Evolutionary conservation across 257 asterid genomes (phyloP).

Genomic region (Marsdenia floribunda): DNA sequence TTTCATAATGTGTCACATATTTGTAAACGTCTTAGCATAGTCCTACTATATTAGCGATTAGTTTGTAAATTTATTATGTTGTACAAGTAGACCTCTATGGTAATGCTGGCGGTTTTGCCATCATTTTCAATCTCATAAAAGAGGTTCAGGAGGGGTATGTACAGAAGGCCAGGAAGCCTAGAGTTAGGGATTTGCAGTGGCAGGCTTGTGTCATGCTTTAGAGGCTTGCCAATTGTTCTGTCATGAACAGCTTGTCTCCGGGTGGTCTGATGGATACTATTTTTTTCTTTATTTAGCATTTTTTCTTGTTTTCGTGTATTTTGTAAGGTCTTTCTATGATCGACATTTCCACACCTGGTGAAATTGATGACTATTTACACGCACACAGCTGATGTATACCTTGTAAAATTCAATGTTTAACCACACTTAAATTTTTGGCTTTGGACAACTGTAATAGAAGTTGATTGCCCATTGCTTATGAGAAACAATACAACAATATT

Average conservation of each 20-base stretch:
- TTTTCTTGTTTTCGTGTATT: not conserved
- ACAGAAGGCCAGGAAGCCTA: conserved; percentile 30
- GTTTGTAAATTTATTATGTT: conserved; percentile 29
- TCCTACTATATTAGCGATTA: conserved; percentile 5
- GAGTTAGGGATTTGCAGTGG: conserved; percentile 1
- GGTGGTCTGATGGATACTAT: not conserved
- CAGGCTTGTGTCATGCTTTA: not conserved
- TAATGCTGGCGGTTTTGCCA: not conserved
- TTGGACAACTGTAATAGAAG: too few species aligned
- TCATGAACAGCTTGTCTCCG: not conserved
- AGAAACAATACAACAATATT: too few species aligned
- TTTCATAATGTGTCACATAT: conserved; percentile 18
- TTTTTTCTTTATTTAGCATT: too few species aligned
- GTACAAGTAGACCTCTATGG: conserved; percentile 15
- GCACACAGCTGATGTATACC: too few species aligned
- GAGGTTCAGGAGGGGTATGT: conserved; percentile 31
- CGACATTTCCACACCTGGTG: not conserved
- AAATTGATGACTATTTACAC: not conserved
- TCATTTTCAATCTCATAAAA: conserved; percentile 22
- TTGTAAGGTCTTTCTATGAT: not conserved
- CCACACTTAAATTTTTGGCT: too few species aligned
- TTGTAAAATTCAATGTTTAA: too few species aligned
- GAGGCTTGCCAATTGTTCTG: conserved; percentile 6
- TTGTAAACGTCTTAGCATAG: conserved; percentile 8
- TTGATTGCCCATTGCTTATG: too few species aligned